Conservation (phyloP, 1,284 basidiomycete species). For the Phellopilus nigrolimitatus region DNA sequence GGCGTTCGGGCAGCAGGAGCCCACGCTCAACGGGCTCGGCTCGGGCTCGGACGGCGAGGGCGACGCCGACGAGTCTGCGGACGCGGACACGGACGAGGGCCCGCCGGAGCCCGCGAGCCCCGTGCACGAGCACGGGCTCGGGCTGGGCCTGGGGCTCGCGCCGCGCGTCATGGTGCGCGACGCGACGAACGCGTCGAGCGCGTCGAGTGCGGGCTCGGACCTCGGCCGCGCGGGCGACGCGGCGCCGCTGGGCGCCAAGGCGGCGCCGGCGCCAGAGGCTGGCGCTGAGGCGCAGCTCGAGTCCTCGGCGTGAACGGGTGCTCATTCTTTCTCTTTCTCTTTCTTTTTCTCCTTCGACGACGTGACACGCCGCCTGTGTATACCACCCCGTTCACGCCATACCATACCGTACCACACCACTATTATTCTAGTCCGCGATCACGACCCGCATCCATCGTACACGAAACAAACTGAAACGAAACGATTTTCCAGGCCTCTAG, state of each 20-base stretch:
- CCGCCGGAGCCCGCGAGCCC: conserved; percentile 12
- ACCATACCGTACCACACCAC: too few species aligned
- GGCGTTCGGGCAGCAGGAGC: conserved; percentile 14
- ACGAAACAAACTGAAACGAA: too few species aligned
- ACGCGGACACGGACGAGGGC: conserved; percentile 5
- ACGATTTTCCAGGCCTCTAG: too few species aligned
- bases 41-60: too few species aligned
- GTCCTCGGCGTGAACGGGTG: not conserved
- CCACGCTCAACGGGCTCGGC: conserved; percentile 14
- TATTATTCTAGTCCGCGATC: too few species aligned
- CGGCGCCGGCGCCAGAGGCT: not conserved
- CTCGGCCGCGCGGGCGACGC: not conserved
- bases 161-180: not conserved
- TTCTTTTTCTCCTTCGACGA: too few species aligned
- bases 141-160: not conserved
- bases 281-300: not conserved
- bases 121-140: not conserved
- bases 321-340: too few species aligned
- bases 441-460: too few species aligned
- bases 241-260: not conserved
- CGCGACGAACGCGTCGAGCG: conserved; percentile 1
- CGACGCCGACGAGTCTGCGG: conserved; percentile 7
- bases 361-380: too few species aligned
- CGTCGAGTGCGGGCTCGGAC: not conserved
- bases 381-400: too few species aligned